Conservation (phyloP, 1,139 yeast species). For the Taphrina communis region DNA sequence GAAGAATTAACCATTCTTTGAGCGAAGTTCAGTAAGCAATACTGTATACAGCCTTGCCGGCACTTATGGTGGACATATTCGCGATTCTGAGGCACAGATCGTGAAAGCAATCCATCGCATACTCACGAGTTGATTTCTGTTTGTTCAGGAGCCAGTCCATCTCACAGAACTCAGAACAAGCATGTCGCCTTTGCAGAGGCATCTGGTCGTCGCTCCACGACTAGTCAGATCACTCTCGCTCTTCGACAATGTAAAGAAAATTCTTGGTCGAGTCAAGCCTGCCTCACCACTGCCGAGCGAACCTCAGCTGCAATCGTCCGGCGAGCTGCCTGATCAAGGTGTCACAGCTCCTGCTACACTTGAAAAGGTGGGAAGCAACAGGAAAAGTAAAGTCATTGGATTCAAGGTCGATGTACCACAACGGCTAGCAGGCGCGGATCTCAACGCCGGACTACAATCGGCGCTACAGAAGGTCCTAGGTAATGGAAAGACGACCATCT, state of each 20-base stretch:
- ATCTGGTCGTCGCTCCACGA: neutral
- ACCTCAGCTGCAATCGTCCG: neutral
- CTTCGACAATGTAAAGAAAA: slow-evolving; percentile 26
- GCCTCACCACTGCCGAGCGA: slow-evolving; percentile 17
- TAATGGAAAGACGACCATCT: neutral
- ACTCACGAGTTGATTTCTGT: too few relatives aligned
- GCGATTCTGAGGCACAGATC: too few relatives aligned
- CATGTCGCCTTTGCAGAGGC: slow-evolving; percentile 1
- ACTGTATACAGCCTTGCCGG: too few relatives aligned
- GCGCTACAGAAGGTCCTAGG: slow-evolving; percentile 13
- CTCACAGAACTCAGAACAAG: neutral
- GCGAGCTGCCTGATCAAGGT: neutral
- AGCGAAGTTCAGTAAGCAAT: too few relatives aligned
- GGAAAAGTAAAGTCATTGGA: slow-evolving; percentile 18
- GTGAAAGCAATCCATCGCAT: too few relatives aligned
- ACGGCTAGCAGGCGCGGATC: slow-evolving; percentile 11
- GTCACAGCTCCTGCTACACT: neutral
- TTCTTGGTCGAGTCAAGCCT: slow-evolving; percentile 17
- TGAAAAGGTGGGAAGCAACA: neutral
- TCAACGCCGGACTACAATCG: neutral
- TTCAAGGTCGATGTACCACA: slow-evolving; percentile 18
- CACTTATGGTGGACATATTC: too few relatives aligned
- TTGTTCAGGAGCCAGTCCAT: too few relatives aligned
- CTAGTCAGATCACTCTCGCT: slow-evolving; percentile 11
- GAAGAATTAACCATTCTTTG: too few relatives aligned